Evolutionary conservation across 352 stramenopile genomes (phyloP).

Genomic region (Phytophthora europaea): DNA sequence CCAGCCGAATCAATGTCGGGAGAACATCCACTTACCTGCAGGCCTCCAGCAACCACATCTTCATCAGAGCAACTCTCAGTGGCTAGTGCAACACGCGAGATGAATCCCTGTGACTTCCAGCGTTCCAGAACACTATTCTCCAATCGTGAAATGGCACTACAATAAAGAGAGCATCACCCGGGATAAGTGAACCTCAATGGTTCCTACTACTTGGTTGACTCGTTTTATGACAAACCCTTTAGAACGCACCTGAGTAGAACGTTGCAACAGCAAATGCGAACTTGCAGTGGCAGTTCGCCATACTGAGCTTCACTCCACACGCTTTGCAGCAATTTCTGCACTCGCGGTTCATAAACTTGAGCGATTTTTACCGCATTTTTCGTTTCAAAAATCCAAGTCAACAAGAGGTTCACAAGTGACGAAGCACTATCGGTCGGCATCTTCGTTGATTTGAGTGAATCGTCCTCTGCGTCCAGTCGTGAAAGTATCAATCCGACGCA

Average conservation of each 20-base stretch:
- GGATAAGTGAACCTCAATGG: neutral
- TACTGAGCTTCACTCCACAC: constrained; percentile 20
- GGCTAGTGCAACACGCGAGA: constrained; percentile 28
- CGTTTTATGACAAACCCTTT: neutral
- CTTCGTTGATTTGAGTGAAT: neutral
- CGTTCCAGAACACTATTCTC: constrained; percentile 27
- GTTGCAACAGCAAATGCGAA: constrained; percentile 76
- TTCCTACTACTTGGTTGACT: neutral
- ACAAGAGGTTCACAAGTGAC: constrained; percentile 42
- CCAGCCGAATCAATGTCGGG: neutral
- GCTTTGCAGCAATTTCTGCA: constrained; percentile 24
- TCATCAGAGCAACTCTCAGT: constrained; percentile 31
- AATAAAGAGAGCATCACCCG: neutral
- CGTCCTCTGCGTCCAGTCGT: constrained; percentile 21
- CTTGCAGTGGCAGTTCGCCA: constrained; percentile 44
- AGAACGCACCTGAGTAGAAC: constrained; percentile 63
- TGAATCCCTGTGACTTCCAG: constrained; percentile 38
- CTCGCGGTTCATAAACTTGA: constrained; percentile 17
- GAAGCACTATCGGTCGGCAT: constrained; percentile 1
- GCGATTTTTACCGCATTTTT: neutral
- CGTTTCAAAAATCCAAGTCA: constrained; percentile 50
- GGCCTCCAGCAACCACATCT: constrained; percentile 33
- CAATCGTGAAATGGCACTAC: constrained; percentile 39
- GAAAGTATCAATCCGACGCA: constrained; percentile 64
- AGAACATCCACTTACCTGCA: constrained; percentile 37